Conservation (phyloP, 108 stramenopile genomes). For the Fistulifera pelliculosa region DNA sequence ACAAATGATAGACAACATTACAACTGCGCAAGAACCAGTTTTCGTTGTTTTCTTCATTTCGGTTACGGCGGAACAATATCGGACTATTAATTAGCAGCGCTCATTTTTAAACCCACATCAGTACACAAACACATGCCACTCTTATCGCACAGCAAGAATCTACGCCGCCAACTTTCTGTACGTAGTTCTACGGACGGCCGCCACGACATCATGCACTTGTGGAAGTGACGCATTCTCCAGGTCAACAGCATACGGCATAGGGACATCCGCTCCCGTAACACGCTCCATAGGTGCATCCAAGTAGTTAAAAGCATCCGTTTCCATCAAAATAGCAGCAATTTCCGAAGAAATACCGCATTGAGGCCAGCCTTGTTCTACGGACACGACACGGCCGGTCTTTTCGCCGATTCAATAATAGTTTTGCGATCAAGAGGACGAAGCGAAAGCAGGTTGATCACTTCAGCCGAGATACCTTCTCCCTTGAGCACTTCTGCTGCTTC, state of each 20-base stretch:
- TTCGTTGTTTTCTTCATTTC: too few species aligned
- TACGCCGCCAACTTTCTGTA: conserved; percentile 76
- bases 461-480: conserved; percentile 74
- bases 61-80: too few species aligned
- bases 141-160: neutral
- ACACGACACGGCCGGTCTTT: conserved; percentile 94
- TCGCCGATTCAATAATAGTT: conserved; percentile 86
- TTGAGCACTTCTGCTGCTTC: conserved; percentile 88
- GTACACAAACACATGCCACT: too few species aligned
- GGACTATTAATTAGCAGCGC: too few species aligned
- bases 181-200: conserved; percentile 81
- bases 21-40: too few species aligned
- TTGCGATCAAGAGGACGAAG: conserved; percentile 95
- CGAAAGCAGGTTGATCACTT: conserved; percentile 94
- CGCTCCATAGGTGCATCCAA: conserved; percentile 98
- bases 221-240: conserved; percentile 92
- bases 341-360: conserved; percentile 97
- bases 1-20: too few species aligned
- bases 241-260: conserved; percentile 97
- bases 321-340: conserved; percentile 93
- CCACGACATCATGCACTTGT: conserved; percentile 84
- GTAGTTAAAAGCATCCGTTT: conserved; percentile 97
- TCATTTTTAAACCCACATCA: too few species aligned
- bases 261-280: conserved; percentile 97
- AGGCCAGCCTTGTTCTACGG: conserved; percentile 97